phyloP scores from a whole-genome alignment of 2,329 filamentous ascomycete genomes.

The Dothidotthia symphoricarpi region DNA sequence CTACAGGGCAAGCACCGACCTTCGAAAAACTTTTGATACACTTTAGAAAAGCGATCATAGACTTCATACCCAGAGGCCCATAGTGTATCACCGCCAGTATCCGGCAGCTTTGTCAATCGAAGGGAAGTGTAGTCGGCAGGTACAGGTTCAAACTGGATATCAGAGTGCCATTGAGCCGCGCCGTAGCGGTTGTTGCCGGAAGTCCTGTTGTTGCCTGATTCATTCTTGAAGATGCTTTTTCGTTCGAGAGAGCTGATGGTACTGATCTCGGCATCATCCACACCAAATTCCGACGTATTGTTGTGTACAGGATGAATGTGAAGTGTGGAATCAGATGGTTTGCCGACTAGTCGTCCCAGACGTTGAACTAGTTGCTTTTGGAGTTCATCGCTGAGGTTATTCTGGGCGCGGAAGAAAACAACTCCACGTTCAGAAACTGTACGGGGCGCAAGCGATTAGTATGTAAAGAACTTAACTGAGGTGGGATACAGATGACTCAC shows the following conservation, averaged over 20 bases:
- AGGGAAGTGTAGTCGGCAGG: slow-evolving; percentile 64
- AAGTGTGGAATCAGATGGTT: slow-evolving; percentile 49
- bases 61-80: slow-evolving; percentile 48
- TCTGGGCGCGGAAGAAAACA: slow-evolving; percentile 55
- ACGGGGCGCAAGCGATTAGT: neutral
- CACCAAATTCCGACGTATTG: slow-evolving; percentile 27
- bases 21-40: slow-evolving; percentile 24
- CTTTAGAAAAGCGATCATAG: slow-evolving; percentile 28
- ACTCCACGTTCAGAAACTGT: slow-evolving; percentile 51
- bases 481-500: slow-evolving; percentile 5
- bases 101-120: slow-evolving; percentile 43
- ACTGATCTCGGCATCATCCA: slow-evolving; percentile 37
- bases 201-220: slow-evolving; percentile 3
- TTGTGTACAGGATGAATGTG: slow-evolving; percentile 59
- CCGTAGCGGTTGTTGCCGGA: slow-evolving; percentile 42
- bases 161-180: slow-evolving; percentile 56
- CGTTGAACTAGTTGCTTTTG: slow-evolving; percentile 55
- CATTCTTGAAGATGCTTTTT: slow-evolving; percentile 27
- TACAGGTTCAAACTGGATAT: slow-evolving; percentile 64
- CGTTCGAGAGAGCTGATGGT: slow-evolving; percentile 35
- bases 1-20: neutral
- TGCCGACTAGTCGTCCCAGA: slow-evolving; percentile 53
- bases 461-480: neutral
- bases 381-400: slow-evolving; percentile 49
- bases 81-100: slow-evolving; percentile 42